Conservation (phyloP, 2,329 filamentous ascomycete genomes). For the Botrytis medusae region DNA sequence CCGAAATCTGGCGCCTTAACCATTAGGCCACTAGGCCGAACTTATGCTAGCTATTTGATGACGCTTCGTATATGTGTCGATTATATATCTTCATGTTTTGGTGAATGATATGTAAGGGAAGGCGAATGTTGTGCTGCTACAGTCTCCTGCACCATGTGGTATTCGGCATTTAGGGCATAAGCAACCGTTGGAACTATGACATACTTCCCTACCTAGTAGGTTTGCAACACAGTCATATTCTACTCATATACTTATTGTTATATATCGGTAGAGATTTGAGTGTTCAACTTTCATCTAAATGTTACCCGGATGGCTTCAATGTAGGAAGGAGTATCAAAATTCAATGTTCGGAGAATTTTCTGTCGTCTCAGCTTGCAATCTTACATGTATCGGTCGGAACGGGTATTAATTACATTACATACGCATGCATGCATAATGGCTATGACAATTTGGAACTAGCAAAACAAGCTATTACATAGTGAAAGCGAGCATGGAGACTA, state of each 20-base stretch:
- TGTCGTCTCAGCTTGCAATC: neutral
- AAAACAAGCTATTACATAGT: constrained; percentile 8
- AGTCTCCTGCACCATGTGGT: neutral
- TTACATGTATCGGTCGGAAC: neutral
- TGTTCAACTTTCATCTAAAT: neutral
- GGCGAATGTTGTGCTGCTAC: neutral
- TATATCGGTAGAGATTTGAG: neutral
- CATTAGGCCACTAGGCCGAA: constrained; percentile 28
- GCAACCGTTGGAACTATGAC: neutral
- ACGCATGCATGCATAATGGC: neutral
- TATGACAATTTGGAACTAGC: constrained; percentile 9
- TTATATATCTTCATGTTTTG: neutral
- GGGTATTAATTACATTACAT: neutral
- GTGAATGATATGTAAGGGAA: neutral
- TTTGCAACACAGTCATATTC: neutral
- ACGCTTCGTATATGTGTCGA: neutral
- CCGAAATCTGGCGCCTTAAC: constrained; percentile 35
- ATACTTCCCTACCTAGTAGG: neutral
- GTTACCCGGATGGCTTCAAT: neutral
- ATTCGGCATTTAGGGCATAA: neutral
- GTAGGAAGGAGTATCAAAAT: neutral
- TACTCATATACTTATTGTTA: neutral
- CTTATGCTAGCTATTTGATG: neutral
- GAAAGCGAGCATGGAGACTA: neutral
- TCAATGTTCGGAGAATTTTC: neutral